Evolutionary conservation across 108 stramenopile species (phyloP).

Genomic region (Aurantiochytrium sp.): DNA sequence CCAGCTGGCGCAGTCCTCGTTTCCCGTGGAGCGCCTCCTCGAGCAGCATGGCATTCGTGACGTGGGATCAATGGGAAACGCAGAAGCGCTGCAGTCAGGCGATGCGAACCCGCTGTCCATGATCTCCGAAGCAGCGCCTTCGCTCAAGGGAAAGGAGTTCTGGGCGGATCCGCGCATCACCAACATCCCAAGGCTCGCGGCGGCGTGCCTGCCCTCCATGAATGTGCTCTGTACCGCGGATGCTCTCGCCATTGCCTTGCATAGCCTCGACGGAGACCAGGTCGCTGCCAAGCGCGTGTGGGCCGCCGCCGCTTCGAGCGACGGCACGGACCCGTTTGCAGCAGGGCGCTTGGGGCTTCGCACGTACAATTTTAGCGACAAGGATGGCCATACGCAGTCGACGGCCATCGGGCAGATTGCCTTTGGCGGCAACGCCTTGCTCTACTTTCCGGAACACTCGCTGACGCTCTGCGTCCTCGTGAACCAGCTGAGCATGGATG

Average conservation of each 20-base stretch:
- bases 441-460: background rate
- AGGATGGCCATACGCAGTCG: background rate
- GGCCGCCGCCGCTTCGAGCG: background rate
- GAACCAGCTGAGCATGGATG: constrained; percentile 14
- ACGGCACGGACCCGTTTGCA: background rate
- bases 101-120: background rate
- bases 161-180: constrained; percentile 10
- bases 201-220: background rate
- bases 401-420: background rate
- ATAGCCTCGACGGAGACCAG: too few relatives aligned
- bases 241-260: background rate
- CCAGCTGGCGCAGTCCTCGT: background rate
- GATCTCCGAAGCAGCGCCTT: background rate
- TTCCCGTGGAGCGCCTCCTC: background rate
- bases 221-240: background rate
- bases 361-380: background rate
- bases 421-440: constrained; percentile 18
- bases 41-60: constrained; percentile 22
- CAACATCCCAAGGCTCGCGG: background rate
- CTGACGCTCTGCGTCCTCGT: background rate
- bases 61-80: background rate
- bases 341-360: background rate
- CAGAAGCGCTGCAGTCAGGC: background rate
- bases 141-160: constrained; percentile 12
- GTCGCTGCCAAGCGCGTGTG: background rate